Percentiles rank a stretch among this genome's conserved stretches.
phyloP scores from a whole-genome alignment of 163 green algal species.

The Chlorella variabilis region DNA sequence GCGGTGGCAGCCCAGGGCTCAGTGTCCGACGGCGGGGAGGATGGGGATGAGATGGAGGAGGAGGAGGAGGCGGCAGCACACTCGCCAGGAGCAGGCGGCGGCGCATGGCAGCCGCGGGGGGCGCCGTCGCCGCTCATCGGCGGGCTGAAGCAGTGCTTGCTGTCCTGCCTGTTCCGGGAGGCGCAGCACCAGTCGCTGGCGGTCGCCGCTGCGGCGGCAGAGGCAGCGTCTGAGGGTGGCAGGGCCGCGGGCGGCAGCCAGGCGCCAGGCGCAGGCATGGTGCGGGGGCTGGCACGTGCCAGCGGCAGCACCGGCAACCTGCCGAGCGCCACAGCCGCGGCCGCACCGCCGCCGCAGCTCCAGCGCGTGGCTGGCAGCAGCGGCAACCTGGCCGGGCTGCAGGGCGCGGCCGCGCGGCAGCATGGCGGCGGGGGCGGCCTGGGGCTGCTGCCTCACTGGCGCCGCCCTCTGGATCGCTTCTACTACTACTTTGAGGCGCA shows the following conservation, averaged over 20 bases:
- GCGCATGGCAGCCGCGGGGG: no score
- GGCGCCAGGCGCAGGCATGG: background rate
- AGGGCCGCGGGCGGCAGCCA: background rate
- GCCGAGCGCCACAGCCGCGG: background rate
- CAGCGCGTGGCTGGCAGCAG: background rate
- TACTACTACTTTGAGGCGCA: constrained; percentile 37
- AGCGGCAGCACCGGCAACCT: constrained; percentile 24
- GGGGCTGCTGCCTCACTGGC: background rate
- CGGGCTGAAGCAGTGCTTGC: constrained; percentile 51
- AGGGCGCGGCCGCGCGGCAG: background rate
- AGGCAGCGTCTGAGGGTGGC: background rate
- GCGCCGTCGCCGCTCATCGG: constrained; percentile 15
- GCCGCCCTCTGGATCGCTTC: constrained; percentile 34
- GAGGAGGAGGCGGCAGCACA: background rate
- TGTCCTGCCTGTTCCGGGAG: constrained; percentile 39
- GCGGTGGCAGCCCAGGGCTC: background rate
- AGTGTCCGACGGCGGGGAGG: background rate
- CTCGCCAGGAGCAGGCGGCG: background rate
- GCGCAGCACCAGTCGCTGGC: constrained; percentile 16
- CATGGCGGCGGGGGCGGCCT: background rate
- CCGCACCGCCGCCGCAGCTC: background rate
- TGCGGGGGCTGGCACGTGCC: background rate
- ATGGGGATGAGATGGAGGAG: background rate
- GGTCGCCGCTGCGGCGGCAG: background rate
- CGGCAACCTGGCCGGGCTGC: background rate